Base-by-base conservation (phyloP, 1,139 yeast genomes). In the Hyphopichia buzzinii region DNA sequence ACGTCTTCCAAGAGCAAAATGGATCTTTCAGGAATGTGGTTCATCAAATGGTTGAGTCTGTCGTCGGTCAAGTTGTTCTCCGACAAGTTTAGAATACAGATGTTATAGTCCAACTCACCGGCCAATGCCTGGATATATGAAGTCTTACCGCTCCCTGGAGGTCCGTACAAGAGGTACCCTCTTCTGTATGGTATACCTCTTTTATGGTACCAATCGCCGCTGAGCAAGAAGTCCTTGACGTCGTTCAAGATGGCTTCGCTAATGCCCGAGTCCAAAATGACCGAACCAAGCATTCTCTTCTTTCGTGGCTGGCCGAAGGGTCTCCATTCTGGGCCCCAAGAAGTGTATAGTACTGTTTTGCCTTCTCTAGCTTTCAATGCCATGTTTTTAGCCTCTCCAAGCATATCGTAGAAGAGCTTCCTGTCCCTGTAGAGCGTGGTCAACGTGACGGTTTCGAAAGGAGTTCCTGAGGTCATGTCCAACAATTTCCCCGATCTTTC, bases 261-360 rank as follows among this genome's bases (percentile, higher is more conserved):
- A 32, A 92, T 67, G 1, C 88, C 92, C 26, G 74, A 59, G 54
- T 89, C 97, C 39, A 92, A 67, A 27, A 92, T 81, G 12, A 92
- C 99, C 11, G 95, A 85, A 4, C 86, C 92, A 26, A 90, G 63
- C 33, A 83, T 67, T 50, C 99, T 74, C 61, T 92, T 90, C 48
- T 83, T 83, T 46, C 97, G 74, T 1, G 99, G 97, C 55, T 85
- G 94, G 2, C 99, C 99, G 66, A 92, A 92, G 3, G 96, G 96
- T 49, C 98, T 73, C 99, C 99, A 92, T 55, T 92, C 99, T 11
- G 96, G 96, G 1, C 97, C 98, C 86, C 94, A 90, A 2, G 96
- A 85, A 2, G 96, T 88, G 60, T 78, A 92, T 5, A 92, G 68
- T 8, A 92, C 98, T 0, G 98, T 92, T 54, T 89, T 90, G 8